A percentile compares a stretch with the other conserved stretches of the same genome.
These are phyloP conservation scores for Ganoderma lucidum DNA, from an alignment of 1,284 basidiomycete genomes.

Conservation along the genomic window DNA sequence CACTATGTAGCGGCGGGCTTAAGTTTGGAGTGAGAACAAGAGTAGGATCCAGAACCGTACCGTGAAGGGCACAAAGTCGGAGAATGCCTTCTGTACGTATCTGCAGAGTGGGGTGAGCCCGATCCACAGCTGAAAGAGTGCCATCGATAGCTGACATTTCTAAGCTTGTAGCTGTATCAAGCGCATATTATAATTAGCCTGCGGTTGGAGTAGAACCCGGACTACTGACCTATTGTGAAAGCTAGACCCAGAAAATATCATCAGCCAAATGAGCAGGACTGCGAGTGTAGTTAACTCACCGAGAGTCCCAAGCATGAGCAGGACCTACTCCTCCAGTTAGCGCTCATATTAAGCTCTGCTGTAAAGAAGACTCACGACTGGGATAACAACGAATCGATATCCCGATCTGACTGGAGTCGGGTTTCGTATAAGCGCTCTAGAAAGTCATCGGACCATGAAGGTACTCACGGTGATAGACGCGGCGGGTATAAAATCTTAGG, in stretches of 20 bases:
- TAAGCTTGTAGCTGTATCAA: background rate
- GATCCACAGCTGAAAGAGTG: no score
- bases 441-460: no score
- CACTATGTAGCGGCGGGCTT: background rate
- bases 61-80: slow-evolving; percentile 1
- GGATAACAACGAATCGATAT: background rate
- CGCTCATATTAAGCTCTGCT: no score
- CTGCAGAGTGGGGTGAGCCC: background rate
- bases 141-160: background rate
- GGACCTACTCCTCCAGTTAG: background rate
- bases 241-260: background rate
- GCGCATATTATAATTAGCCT: background rate
- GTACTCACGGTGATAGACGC: background rate
- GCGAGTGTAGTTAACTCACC: background rate
- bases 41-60: background rate
- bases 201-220: no score
- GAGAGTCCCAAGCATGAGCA: background rate
- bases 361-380: background rate
- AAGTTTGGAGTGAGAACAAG: background rate
- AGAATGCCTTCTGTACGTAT: background rate
- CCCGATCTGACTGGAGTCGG: background rate
- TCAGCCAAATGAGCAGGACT: background rate
- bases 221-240: background rate
- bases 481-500: background rate
- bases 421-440: background rate